Conservation (phyloP, 1,284 basidiomycete genomes). For the Dichomitus squalens region DNA sequence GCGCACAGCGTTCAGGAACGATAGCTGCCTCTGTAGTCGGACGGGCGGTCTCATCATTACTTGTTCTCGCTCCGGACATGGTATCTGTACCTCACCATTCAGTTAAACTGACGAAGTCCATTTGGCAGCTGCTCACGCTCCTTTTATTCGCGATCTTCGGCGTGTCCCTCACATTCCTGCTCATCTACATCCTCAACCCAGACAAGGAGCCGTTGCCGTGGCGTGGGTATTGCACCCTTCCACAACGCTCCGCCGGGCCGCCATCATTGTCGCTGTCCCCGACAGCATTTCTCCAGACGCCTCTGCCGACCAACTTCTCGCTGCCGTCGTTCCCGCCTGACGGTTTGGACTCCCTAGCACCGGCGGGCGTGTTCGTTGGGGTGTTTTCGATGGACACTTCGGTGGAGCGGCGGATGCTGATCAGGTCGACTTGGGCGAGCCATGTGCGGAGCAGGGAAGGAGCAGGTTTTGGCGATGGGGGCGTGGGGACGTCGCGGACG, state of each 20-base stretch:
- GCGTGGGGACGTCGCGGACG: conserved; percentile 81
- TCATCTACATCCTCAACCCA: conserved; percentile 93
- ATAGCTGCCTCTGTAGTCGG: too few species aligned
- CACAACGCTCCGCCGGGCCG: conserved; percentile 45
- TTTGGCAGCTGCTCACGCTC: conserved; percentile 65
- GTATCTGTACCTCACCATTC: background rate
- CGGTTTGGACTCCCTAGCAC: conserved; percentile 76
- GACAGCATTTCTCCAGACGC: conserved; percentile 39
- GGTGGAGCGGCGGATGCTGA: conserved; percentile 85
- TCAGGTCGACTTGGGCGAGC: conserved; percentile 88
- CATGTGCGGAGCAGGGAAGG: conserved; percentile 81
- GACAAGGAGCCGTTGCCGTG: conserved; percentile 95
- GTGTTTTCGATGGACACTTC: conserved; percentile 91
- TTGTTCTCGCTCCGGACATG: too few species aligned
- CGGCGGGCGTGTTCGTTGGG: conserved; percentile 88
- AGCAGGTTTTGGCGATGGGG: conserved; percentile 69
- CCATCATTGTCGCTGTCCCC: conserved; percentile 42
- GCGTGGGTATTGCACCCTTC: conserved; percentile 86
- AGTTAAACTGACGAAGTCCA: background rate
- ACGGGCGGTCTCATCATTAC: too few species aligned
- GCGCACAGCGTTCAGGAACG: too few species aligned
- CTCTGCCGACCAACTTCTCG: conserved; percentile 42
- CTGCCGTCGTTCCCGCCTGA: conserved; percentile 60
- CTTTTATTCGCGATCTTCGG: conserved; percentile 74
- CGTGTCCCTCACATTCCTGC: conserved; percentile 75